Evolutionary conservation across 306 rosid species (phyloP), one percentile per base, ranked within the genome.

Genomic region (Cyamopsis tetragonoloba): DNA sequence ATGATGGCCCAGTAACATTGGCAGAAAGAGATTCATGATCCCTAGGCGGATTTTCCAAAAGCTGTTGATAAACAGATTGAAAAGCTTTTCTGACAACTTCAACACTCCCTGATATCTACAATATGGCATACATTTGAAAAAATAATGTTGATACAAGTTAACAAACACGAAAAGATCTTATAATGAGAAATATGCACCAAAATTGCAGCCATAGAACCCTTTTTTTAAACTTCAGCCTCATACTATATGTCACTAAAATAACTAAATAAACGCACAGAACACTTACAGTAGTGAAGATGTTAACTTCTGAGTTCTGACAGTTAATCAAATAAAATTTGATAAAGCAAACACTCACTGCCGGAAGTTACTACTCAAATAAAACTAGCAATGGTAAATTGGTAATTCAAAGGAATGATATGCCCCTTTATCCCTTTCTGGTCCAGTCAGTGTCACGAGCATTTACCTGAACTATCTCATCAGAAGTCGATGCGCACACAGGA

Each of bases 391-490:
- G 6, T 28, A 49, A 28, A 39, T 63, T 8, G 35, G 24, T 1
- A 30, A 22, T 13, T 27, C n/a, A 50, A 50, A 51, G 19, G 41
- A 74, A 70, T 2, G 12, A 12, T 5, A 31, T 6, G 31, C 55
- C 61, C 19, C 47, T 39, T n/a, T 30, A 24, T 31, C 39, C 43
- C 28, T 6, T 38, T 51, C 23, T 13, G 6, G 24, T 15, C 31
- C 51, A 50, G 9, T 64, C 7, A 14, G 10, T 42, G 27, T 23
- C 38, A 68, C 23, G 48, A 24, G 73, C 51, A 42, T 55, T 73
- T 84, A 90, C 99, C 99, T 90, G 99, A 82, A 95, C 87, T 54
- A 90, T 66, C 79, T 95, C 99, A 68, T 84, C 89, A 3, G 82
- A 55, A 63, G 71, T 71, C 1, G 91, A n/a, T 7, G 86, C 92